Evolutionary conservation across 768 basidiomycete genomes (phyloP).

Genomic region (Exsudoporus frostii): DNA sequence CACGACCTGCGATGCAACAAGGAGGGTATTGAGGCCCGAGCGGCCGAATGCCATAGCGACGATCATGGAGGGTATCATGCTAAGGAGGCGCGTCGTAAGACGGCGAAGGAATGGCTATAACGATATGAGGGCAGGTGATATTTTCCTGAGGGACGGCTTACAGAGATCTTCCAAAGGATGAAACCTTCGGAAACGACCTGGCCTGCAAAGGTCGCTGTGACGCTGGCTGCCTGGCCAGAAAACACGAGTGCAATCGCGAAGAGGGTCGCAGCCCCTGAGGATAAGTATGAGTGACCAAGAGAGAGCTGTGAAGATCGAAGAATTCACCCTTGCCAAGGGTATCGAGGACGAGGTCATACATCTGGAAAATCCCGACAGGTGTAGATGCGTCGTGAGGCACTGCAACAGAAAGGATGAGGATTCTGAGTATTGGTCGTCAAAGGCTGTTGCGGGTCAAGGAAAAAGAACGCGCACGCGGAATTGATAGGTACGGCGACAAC

Average conservation of each 20-base stretch:
- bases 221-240: conserved; percentile 47
- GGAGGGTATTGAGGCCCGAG: conserved; percentile 42
- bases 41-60: conserved; percentile 43
- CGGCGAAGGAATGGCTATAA: conserved; percentile 36
- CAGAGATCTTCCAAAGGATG: conserved; percentile 45
- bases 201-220: conserved; percentile 48
- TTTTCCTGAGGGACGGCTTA: conserved; percentile 1
- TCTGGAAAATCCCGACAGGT: conserved; percentile 41
- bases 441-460: background rate
- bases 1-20: conserved; percentile 48
- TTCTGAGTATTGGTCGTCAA: conserved; percentile 16
- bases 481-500: conserved; percentile 49
- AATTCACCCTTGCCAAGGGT: conserved; percentile 38
- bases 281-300: background rate
- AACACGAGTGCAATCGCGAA: conserved; percentile 47
- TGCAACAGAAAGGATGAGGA: conserved; percentile 36
- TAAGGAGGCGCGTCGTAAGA: conserved; percentile 43
- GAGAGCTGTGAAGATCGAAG: background rate
- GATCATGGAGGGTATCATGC: conserved; percentile 42
- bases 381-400: conserved; percentile 2
- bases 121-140: background rate
- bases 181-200: conserved; percentile 50
- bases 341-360: conserved; percentile 37
- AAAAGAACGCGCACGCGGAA: conserved; percentile 27
- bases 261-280: conserved; percentile 32